phyloP scores from a whole-genome alignment of 1,284 basidiomycete genomes.

The Lignosus rhinocerotis region DNA sequence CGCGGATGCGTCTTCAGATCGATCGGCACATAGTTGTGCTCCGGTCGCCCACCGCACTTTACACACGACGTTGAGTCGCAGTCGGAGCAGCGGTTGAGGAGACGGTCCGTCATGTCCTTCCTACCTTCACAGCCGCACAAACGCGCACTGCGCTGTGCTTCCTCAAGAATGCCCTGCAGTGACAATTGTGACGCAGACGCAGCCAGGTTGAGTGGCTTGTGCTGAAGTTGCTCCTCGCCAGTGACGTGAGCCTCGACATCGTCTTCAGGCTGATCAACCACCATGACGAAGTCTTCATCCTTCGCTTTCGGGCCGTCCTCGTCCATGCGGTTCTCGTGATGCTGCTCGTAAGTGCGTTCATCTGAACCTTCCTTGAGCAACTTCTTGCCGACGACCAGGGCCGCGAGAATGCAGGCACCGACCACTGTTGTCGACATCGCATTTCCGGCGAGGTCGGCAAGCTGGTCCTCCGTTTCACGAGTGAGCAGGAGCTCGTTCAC shows the following conservation, averaged over 20 bases:
- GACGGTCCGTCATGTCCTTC: constrained; percentile 70
- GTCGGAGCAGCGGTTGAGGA: constrained; percentile 71
- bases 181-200: constrained; percentile 45
- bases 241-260: constrained; percentile 60
- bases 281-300: constrained; percentile 28
- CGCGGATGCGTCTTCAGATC: constrained; percentile 52
- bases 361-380: constrained; percentile 68
- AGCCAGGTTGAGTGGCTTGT: constrained; percentile 70
- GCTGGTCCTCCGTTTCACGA: constrained; percentile 90
- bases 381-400: constrained; percentile 68
- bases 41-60: constrained; percentile 87
- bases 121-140: constrained; percentile 91
- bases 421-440: constrained; percentile 98
- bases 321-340: constrained; percentile 42
- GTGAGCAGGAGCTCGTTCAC: constrained; percentile 91
- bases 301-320: constrained; percentile 32
- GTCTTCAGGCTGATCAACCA: constrained; percentile 35
- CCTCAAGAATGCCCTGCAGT: constrained; percentile 59
- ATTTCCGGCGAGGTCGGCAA: constrained; percentile 93
- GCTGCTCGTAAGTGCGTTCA: constrained; percentile 61
- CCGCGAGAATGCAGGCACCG: constrained; percentile 85
- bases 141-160: constrained; percentile 73
- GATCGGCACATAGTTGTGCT: constrained; percentile 72
- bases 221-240: constrained; percentile 66
- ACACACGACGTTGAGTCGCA: constrained; percentile 83